Base-by-base conservation (phyloP, 1,139 yeast species). In the Candida pseudoviswanathii region DNA sequence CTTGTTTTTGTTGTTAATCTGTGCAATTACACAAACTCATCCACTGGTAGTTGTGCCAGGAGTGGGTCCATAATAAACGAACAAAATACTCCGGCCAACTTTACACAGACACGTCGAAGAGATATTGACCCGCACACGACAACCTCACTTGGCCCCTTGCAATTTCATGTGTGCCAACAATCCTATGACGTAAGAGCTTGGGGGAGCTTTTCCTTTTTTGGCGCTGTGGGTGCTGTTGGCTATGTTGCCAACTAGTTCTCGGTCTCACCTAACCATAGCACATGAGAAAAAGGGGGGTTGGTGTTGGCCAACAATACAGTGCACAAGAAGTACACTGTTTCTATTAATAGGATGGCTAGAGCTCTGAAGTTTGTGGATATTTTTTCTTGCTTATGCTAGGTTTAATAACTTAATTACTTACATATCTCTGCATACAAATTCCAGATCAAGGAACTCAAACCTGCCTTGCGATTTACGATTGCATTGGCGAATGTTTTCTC, bases 51-150 rank as follows among this genome's bases (percentile, higher is more conserved):
- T 31, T 31, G 34, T 31, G 34, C 5, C 10, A 31, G 11, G 7
- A 9, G 34, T 31, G 34, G 34, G 8, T 31, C n/a, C 34, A 31
- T 9, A 29, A 29, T 29, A 29, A 29, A 29, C 31, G 16, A 16
- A 16, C 30, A 27, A 6, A 27, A 27, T 27, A 6, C 9, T 6
- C 30, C 30, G 30, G 6, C 9, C 30, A 27, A 27, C 9, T 27
- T 8, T 8, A 27, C 30, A 27, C 30, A 8, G 11, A 11, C 36
- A n/a, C 8, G 16, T 16, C 31, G 24, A 5, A 30, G 30, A 25
- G 31, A 37, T 37, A 37, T 37, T 37, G 41, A 24, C 41, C 29
- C 41, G 24, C 31, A 37, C 31, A 37, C 41, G 41, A 37, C 37
- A 11, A 16, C 5, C 5, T 21, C 2, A n/a, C 21, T 21, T 21